Percentiles rank a stretch among this genome's conserved stretches.
These are phyloP conservation scores for Claviceps sorghi DNA, from an alignment of 2,329 filamentous ascomycete species.

Conservation along the genomic window DNA sequence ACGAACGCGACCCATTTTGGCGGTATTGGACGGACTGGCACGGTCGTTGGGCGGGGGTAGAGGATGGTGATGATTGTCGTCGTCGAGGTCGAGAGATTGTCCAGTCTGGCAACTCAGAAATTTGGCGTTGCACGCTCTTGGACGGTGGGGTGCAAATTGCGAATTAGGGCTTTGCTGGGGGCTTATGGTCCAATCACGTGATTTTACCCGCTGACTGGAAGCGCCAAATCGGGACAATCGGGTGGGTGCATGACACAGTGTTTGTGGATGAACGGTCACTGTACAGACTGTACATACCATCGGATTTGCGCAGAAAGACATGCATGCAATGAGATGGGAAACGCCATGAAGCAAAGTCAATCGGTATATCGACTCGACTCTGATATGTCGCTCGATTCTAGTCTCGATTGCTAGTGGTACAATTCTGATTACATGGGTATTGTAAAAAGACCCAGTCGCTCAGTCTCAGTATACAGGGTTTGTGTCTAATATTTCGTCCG, in stretches of 20 bases:
- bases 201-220: background rate
- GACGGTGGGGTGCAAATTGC: constrained; percentile 9
- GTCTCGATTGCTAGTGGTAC: constrained; percentile 6
- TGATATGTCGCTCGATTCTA: background rate
- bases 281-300: background rate
- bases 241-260: background rate
- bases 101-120: constrained; percentile 8
- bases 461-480: constrained; percentile 3
- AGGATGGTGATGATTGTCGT: constrained; percentile 4
- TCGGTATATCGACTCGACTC: background rate
- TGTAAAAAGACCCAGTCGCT: background rate
- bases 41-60: constrained; percentile 21
- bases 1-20: constrained; percentile 56
- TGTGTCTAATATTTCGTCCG: background rate
- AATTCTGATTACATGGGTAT: background rate
- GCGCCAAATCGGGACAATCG: background rate
- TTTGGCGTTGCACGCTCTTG: constrained; percentile 14
- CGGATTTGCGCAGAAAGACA: background rate
- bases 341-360: background rate
- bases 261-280: background rate
- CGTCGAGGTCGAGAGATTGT: constrained; percentile 9
- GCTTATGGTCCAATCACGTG: constrained; percentile 14
- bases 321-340: background rate
- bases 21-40: constrained; percentile 29
- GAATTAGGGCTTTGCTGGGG: constrained; percentile 16